These are phyloP conservation scores for Chlamydomonas sp. DNA, from an alignment of 139 green algal species.

Conservation along the genomic window DNA sequence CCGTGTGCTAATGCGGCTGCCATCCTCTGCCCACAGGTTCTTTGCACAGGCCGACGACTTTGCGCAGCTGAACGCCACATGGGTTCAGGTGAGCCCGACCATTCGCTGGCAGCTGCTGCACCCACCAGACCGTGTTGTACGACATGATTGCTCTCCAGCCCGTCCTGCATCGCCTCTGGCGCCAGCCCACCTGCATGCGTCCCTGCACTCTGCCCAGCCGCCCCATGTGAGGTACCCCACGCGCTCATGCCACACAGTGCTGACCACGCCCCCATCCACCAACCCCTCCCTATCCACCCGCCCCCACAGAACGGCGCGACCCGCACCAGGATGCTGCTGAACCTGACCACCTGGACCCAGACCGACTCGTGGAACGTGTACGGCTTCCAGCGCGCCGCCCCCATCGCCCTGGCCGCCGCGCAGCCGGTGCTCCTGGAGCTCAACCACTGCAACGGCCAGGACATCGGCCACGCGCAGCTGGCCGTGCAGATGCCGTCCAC, in stretches of 20 bases:
- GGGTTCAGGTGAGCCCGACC: background rate
- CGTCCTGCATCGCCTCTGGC: too few species aligned
- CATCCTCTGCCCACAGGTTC: slow-evolving; percentile 24
- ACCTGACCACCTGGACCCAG: background rate
- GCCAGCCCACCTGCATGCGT: too few species aligned
- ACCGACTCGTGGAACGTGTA: slow-evolving; percentile 22
- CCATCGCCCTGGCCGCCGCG: slow-evolving; percentile 17
- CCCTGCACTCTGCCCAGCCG: too few species aligned
- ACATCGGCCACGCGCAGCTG: slow-evolving; percentile 7
- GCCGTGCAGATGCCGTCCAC: slow-evolving; percentile 24
- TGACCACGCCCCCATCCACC: too few species aligned
- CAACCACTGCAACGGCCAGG: slow-evolving; percentile 10
- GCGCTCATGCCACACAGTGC: too few species aligned
- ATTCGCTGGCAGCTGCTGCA: too few species aligned
- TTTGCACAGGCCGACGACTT: slow-evolving; percentile 38
- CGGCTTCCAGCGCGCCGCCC: background rate
- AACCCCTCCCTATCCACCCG: too few species aligned
- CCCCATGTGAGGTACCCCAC: too few species aligned
- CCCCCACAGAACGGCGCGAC: background rate
- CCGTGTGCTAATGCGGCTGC: too few species aligned
- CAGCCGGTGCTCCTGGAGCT: slow-evolving; percentile 42
- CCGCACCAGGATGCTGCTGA: background rate
- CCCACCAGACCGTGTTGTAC: too few species aligned
- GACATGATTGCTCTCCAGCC: too few species aligned
- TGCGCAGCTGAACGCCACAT: slow-evolving; percentile 35